Evolutionary conservation across 108 stramenopile species (phyloP).

Genomic region (Heterococcus sp.): DNA sequence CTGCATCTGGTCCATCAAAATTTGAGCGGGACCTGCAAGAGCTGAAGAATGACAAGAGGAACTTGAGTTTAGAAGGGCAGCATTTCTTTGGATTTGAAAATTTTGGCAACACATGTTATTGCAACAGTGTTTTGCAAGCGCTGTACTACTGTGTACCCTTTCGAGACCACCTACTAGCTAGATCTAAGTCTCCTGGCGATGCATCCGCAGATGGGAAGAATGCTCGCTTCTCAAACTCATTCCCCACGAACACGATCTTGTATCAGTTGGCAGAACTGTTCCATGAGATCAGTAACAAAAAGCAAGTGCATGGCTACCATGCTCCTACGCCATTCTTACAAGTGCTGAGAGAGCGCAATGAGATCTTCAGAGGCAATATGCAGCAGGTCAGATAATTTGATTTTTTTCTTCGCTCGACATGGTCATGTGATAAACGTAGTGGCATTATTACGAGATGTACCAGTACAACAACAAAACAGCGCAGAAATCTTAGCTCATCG

Average conservation of each 20-base stretch:
- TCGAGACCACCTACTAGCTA: conserved; percentile 8
- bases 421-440: no score
- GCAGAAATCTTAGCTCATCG: no score
- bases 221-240: no score
- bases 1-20: conserved; percentile 22
- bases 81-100: conserved; percentile 47
- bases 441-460: no score
- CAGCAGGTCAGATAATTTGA: conserved; percentile 7
- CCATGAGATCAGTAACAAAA: conserved; percentile 18
- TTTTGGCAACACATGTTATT: conserved; percentile 62
- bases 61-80: conserved; percentile 8
- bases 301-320: conserved; percentile 13
- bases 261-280: conserved; percentile 37
- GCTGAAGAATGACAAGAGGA: conserved; percentile 1
- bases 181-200: no score
- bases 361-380: conserved; percentile 34
- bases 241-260: not conserved
- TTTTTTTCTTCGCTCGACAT: no score
- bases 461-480: no score
- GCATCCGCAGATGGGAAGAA: no score
- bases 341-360: conserved; percentile 25
- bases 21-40: conserved; percentile 37
- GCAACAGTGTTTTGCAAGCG: conserved; percentile 56
- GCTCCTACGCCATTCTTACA: conserved; percentile 32
- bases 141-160: conserved; percentile 48